Evolutionary conservation across 208 protist genomes (phyloP).

Genomic region (Crithidia bombi): DNA sequence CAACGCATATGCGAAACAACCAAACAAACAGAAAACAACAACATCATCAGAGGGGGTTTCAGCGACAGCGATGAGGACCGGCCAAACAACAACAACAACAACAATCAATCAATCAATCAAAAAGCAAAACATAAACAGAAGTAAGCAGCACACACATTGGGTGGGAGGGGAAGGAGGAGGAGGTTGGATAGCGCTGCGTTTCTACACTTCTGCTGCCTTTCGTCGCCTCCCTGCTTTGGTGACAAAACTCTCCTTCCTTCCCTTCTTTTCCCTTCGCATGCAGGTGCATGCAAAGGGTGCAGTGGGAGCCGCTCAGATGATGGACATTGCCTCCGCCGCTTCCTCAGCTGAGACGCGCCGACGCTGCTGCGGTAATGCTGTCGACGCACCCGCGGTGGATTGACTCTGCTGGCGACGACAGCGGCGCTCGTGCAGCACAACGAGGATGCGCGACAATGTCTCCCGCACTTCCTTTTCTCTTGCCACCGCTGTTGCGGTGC

Average conservation of each 20-base stretch:
- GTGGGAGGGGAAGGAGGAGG: too few species aligned
- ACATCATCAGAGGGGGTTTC: too few species aligned
- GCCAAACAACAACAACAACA: too few species aligned
- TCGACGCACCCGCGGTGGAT: not conserved
- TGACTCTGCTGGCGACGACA: not conserved
- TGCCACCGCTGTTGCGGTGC: constrained; percentile 14
- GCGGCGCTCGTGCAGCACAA: constrained; percentile 3
- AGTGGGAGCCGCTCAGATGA: constrained; percentile 19
- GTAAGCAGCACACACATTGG: too few species aligned
- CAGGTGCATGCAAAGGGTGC: too few species aligned
- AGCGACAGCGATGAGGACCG: too few species aligned
- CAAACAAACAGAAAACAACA: too few species aligned
- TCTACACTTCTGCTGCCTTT: too few species aligned
- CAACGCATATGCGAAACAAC: too few species aligned
- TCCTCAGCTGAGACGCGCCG: not conserved
- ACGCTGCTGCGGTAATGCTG: not conserved
- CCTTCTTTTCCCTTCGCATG: not conserved
- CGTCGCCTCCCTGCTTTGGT: not conserved
- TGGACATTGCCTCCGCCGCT: constrained; percentile 10
- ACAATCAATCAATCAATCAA: too few species aligned
- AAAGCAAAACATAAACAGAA: too few species aligned
- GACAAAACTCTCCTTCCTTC: not conserved
- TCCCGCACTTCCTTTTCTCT: constrained; percentile 28
- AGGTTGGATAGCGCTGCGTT: too few species aligned
- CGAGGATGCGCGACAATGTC: constrained; percentile 11